A percentile compares a stretch with the other conserved stretches of the same genome.
These are phyloP conservation scores for Hypoxylon sp. DNA, from an alignment of 2,329 filamentous ascomycete genomes.

Conservation along the genomic window DNA sequence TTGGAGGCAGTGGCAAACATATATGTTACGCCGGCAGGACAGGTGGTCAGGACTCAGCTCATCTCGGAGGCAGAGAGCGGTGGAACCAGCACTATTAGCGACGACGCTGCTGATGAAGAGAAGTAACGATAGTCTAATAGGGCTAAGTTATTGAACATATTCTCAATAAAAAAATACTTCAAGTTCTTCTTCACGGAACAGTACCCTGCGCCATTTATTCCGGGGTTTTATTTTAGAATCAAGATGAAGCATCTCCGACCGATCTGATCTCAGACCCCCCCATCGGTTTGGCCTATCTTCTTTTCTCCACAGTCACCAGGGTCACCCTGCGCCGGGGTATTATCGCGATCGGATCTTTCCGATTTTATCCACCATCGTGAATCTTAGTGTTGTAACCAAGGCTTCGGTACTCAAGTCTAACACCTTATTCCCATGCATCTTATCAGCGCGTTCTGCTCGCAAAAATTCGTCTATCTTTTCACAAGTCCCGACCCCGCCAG, in stretches of 20 bases:
- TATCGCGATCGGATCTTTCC: constrained; percentile 11
- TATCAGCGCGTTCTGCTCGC: not conserved
- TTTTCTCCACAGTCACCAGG: constrained; percentile 2
- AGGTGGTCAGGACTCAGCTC: constrained; percentile 66
- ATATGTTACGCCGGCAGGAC: constrained; percentile 62
- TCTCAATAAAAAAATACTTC: not conserved
- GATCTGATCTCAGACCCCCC: constrained; percentile 5
- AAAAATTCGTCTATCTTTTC: not conserved
- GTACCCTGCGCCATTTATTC: not conserved
- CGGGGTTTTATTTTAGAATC: not conserved
- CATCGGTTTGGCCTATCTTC: not conserved
- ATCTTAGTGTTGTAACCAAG: not conserved
- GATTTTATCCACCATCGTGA: not conserved
- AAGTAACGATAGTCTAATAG: not conserved
- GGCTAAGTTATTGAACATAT: not conserved
- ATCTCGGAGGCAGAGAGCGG: constrained; percentile 68
- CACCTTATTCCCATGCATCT: not conserved
- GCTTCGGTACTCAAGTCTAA: not conserved
- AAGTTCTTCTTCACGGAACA: not conserved
- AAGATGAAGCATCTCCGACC: not conserved
- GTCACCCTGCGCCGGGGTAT: not conserved
- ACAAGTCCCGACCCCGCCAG: not conserved
- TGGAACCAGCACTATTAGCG: constrained; percentile 66
- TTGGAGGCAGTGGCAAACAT: constrained; percentile 63
- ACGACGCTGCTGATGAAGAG: constrained; percentile 49